Percentiles rank a stretch among this genome's conserved stretches.
Evolutionary conservation across 2,329 filamentous ascomycete genomes (phyloP).

Genomic region (Calonectria crousiana): DNA sequence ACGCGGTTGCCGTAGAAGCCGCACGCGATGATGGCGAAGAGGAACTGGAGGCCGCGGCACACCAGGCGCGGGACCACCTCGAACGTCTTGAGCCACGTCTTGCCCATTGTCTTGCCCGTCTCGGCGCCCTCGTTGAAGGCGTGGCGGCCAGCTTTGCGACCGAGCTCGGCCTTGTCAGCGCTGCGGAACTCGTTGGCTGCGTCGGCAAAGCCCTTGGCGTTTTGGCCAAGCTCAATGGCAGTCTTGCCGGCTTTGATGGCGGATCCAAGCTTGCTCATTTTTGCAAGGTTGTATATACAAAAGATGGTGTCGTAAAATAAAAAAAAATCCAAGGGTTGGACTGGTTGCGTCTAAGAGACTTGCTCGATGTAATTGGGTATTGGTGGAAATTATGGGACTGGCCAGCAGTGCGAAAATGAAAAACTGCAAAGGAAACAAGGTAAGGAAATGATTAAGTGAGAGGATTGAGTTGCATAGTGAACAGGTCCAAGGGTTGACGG

Average conservation of each 20-base stretch:
- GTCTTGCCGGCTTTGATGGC: constrained; percentile 50
- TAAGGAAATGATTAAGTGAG: constrained; percentile 17
- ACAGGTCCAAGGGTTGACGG: background rate
- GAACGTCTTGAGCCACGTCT: constrained; percentile 60
- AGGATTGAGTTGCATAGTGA: constrained; percentile 9
- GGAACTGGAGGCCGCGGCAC: constrained; percentile 76
- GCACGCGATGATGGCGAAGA: constrained; percentile 75
- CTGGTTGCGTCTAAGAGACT: background rate
- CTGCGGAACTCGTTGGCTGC: constrained; percentile 47
- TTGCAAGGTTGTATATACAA: background rate
- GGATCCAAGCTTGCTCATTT: constrained; percentile 47
- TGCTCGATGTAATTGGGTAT: background rate
- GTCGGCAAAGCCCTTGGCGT: constrained; percentile 42
- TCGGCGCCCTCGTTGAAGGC: constrained; percentile 51
- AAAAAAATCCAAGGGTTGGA: no score
- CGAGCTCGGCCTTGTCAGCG: constrained; percentile 50
- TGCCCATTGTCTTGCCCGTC: constrained; percentile 56
- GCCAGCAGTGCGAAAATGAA: constrained; percentile 31
- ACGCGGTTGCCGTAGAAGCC: constrained; percentile 76
- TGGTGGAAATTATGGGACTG: constrained; percentile 20
- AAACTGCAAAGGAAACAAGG: constrained; percentile 2
- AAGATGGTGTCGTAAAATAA: background rate
- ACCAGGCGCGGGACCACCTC: constrained; percentile 62
- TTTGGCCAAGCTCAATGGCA: constrained; percentile 48
- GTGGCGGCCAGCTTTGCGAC: constrained; percentile 47